A percentile compares a stretch with the other conserved stretches of the same genome.
phyloP scores from a whole-genome alignment of 306 rosid genomes.

The Albizia julibrissin region DNA sequence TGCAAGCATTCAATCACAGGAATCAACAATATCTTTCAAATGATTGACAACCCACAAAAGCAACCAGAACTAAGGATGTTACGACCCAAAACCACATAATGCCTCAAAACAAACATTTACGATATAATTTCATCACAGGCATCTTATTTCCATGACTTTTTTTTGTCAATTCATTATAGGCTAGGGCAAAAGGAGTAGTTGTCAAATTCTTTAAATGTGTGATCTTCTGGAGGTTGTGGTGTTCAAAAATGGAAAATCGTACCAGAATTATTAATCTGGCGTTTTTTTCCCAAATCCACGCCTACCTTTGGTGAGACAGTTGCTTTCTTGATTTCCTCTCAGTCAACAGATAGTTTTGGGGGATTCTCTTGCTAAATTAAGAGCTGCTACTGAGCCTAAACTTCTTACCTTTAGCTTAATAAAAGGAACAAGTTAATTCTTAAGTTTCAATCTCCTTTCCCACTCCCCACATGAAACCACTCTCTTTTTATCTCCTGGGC shows the following conservation, averaged over 20 bases:
- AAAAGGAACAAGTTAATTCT: neutral
- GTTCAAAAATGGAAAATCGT: neutral
- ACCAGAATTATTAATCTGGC: neutral
- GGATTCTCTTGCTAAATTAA: neutral
- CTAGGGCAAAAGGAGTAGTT: neutral
- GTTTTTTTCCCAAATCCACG: neutral
- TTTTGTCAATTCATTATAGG: neutral
- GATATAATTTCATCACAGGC: neutral
- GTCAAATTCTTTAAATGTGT: neutral
- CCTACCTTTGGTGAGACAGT: neutral
- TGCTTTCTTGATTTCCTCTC: neutral
- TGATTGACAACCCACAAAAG: neutral
- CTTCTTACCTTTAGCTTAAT: neutral
- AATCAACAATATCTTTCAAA: constrained; percentile 7
- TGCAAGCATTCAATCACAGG: constrained; percentile 5
- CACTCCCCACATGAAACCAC: constrained; percentile 13
- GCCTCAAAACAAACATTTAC: constrained; percentile 5
- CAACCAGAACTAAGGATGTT: constrained; percentile 13
- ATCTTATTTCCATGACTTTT: neutral
- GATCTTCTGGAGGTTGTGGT: neutral
- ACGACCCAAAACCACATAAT: constrained; percentile 20
- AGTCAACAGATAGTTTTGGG: neutral
- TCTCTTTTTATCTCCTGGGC: constrained; percentile 12
- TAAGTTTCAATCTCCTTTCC: neutral
- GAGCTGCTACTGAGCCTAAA: neutral